Evolutionary conservation across 75 land plant genomes (phyloP), one percentile per base, ranked within the genome.

Genomic region (Pinus albicaulis): DNA sequence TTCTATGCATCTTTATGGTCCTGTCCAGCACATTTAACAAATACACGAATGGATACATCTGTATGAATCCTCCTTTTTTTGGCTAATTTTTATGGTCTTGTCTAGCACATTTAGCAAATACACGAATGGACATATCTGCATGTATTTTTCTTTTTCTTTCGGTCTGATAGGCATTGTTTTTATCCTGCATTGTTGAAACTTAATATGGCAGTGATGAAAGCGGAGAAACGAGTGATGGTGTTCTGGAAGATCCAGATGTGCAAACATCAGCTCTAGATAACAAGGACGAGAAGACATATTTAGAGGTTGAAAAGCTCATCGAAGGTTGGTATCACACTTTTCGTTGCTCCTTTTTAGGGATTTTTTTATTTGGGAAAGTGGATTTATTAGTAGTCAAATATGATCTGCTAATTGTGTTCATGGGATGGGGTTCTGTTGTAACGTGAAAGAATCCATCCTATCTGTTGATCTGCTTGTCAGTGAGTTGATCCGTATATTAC

Each of bases 241-340:
- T 74, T 8, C 0, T 14, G 38, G 80, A 77, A 22, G 57, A 55
- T 1, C 14, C 13, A 26, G 86, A 77, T 31, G 58, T 77, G 58
- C 56, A 55, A 75, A 31, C 70, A 20, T 78, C 86, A 6, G 34
- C 72, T 36, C 28, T 82, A 20, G 53, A 80, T 72, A 78, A 77
- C 60, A 75, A 78, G 19, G 89, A 82, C n/a, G 80, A 74, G 76
- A 80, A 80, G 70, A 56, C 65, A 24, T 80, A 74, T 65, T 80
- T 80, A 36, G 63, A 34, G n/a, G 76, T 80, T 70, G 77, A 72
- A 31, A 69, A 60, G 28, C 61, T 85, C 55, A 82, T 88, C 56
- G 19, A 76, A 82, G 87, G 90, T 88, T 41, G 12, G 79, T 59
- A 15, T 19, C 19, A 11, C 16, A 22, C 41, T 53, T 52, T 57